Base-by-base conservation (phyloP, 2,329 filamentous ascomycete genomes). In the Exophiala sp. region DNA sequence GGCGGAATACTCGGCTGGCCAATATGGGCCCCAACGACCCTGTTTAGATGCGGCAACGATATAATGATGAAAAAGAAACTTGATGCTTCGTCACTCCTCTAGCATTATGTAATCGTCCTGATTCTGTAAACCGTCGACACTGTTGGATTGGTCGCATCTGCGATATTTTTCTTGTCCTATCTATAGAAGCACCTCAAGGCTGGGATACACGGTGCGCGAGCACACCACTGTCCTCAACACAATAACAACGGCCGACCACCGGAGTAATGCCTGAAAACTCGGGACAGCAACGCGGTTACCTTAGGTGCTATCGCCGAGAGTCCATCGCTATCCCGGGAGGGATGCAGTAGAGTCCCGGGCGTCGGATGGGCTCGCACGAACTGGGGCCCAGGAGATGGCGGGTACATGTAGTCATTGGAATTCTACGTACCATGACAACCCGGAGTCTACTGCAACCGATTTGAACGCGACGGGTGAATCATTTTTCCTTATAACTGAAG, bases 81-180 rank as follows among this genome's bases (percentile, higher is more conserved):
- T n/a, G n/a, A n/a, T 50, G 54, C 54, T 57, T 57, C 40, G 54
- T 57, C 54, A 57, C 38, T 46, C 27, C 18, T 34, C 35, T 42
- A 30, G 21, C 16, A 27, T 54, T 57, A 54, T 50, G 51, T 57
- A 52, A 57, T 57, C 54, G 14, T 16, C 22, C 34, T 27, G 24
- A 40, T 39, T 40, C 29, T 47, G 39, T 50, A 40, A 53, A 34
- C 40, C 19, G 19, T 23, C 45, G 21, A 35, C 37, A 19, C 32
- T 22, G 22, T 32, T 9, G 40, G 44, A 52, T 52, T 52, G 49
- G 49, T 34, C 6, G 11, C 29, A n/a, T n/a, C n/a, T n/a, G n/a
- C n/a, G n/a, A n/a, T n/a, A n/a, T n/a, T n/a, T n/a, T n/a, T n/a
- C n/a, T 27, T 11, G 16, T 39, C 10, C 30, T n/a, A 16, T 34